Evolutionary conservation across 2,329 filamentous ascomycete genomes (phyloP).

Genomic region (Neofusicoccum sp.): DNA sequence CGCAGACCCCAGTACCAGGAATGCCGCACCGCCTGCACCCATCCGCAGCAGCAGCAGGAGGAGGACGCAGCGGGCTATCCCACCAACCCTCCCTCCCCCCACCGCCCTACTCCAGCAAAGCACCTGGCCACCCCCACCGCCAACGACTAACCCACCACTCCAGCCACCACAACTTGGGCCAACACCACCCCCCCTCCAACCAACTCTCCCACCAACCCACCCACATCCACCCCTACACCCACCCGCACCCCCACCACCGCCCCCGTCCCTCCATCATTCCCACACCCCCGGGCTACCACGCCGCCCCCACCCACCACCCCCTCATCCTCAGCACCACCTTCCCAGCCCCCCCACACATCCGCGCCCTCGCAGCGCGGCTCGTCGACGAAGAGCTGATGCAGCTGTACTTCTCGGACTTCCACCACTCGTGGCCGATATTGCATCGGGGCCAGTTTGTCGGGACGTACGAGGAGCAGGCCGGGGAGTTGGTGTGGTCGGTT

Average conservation of each 20-base stretch:
- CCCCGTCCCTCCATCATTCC: background rate
- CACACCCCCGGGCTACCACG: background rate
- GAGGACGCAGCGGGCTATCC: too few relatives aligned
- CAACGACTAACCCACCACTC: background rate
- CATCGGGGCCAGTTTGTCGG: background rate
- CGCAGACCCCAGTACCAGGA: too few relatives aligned
- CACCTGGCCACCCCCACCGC: background rate
- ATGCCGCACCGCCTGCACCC: too few relatives aligned
- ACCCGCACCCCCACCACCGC: background rate
- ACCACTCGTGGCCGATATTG: background rate
- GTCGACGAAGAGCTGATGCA: background rate
- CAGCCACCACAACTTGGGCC: background rate
- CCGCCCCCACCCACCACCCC: background rate
- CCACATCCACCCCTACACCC: background rate
- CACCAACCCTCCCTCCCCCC: too few relatives aligned
- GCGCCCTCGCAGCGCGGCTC: background rate
- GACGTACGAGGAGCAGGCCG: background rate
- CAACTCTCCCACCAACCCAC: background rate
- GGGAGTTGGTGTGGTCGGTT: background rate
- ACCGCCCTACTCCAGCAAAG: too few relatives aligned
- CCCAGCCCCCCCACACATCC: background rate
- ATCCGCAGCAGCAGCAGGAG: too few relatives aligned
- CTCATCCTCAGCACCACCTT: background rate
- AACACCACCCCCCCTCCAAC: background rate
- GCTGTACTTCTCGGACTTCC: background rate